phyloP scores from a whole-genome alignment of 225 moss, liverwort and hornwort species.

The Sphagnum tenellum region DNA sequence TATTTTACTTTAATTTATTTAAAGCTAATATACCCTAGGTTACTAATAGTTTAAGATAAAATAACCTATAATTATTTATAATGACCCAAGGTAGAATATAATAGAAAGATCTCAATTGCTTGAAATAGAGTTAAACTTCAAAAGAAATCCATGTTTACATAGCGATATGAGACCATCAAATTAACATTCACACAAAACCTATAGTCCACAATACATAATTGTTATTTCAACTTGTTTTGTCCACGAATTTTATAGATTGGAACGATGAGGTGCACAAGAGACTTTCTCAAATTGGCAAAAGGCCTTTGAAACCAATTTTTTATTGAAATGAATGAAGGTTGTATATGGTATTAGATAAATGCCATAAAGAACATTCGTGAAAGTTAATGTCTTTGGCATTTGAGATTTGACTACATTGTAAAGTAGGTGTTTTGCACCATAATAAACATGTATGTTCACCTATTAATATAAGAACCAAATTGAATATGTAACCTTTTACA shows the following conservation, averaged over 20 bases:
- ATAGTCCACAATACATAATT: slow-evolving; percentile 4
- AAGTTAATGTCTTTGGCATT: slow-evolving; percentile 75
- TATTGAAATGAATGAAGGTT: neutral
- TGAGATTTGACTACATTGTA: slow-evolving; percentile 72
- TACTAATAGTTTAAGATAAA: too few species aligned
- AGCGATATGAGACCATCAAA: slow-evolving; percentile 75
- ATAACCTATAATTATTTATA: too few species aligned
- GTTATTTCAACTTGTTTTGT: neutral
- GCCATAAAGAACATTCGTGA: slow-evolving; percentile 83
- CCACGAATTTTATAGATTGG: neutral
- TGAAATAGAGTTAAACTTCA: slow-evolving; percentile 73
- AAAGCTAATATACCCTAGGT: too few species aligned
- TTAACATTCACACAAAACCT: slow-evolving; percentile 85
- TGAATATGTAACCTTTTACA: neutral
- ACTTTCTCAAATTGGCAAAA: too few species aligned
- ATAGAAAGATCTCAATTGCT: neutral
- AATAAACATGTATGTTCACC: neutral
- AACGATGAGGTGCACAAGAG: neutral
- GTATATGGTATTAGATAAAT: slow-evolving; percentile 56
- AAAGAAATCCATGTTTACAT: slow-evolving; percentile 77
- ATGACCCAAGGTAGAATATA: too few species aligned
- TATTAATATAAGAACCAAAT: neutral
- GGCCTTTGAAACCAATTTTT: neutral
- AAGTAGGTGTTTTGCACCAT: slow-evolving; percentile 50
- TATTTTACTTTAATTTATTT: too few species aligned